These are phyloP conservation scores for Pelagophyceae sp. DNA, from an alignment of 352 stramenopile species.

Conservation along the genomic window DNA sequence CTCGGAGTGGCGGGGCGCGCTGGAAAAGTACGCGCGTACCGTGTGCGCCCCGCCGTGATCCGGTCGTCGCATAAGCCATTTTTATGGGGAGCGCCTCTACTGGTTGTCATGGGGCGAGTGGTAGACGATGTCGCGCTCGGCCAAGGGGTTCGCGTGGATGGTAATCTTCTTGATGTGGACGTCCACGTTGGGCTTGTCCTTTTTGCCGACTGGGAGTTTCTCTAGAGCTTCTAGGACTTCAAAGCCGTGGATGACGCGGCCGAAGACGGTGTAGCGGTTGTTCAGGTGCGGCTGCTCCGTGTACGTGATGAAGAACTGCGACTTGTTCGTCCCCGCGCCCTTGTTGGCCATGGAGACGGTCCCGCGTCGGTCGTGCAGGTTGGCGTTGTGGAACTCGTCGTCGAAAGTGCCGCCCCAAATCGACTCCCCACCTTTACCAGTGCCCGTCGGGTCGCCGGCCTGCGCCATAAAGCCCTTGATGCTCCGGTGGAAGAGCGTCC, in stretches of 20 bases:
- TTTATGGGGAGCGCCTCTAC: no score
- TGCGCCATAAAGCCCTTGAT: constrained; percentile 69
- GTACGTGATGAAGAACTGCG: constrained; percentile 97
- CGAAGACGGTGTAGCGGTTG: constrained; percentile 95
- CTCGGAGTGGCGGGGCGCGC: constrained; percentile 44
- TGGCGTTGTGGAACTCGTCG: constrained; percentile 79
- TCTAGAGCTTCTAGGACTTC: constrained; percentile 93
- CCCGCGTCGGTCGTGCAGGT: constrained; percentile 71
- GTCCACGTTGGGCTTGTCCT: constrained; percentile 72
- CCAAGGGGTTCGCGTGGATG: constrained; percentile 83
- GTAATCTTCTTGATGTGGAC: constrained; percentile 72
- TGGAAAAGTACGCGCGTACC: no score
- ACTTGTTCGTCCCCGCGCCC: constrained; percentile 73
- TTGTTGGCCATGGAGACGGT: constrained; percentile 83
- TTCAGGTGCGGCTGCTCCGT: constrained; percentile 90
- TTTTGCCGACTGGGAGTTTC: constrained; percentile 75
- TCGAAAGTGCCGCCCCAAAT: constrained; percentile 45
- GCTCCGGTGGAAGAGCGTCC: constrained; percentile 67
- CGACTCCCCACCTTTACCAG: constrained; percentile 61
- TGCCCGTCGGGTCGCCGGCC: constrained; percentile 77
- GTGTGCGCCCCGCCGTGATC: no score
- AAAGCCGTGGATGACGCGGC: constrained; percentile 87
- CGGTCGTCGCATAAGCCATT: constrained; percentile 19
- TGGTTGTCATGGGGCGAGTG: neutral
- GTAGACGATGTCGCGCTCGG: constrained; percentile 27